These are phyloP conservation scores for Abrus precatorius DNA, from an alignment of 306 rosid species.

Conservation along the genomic window DNA sequence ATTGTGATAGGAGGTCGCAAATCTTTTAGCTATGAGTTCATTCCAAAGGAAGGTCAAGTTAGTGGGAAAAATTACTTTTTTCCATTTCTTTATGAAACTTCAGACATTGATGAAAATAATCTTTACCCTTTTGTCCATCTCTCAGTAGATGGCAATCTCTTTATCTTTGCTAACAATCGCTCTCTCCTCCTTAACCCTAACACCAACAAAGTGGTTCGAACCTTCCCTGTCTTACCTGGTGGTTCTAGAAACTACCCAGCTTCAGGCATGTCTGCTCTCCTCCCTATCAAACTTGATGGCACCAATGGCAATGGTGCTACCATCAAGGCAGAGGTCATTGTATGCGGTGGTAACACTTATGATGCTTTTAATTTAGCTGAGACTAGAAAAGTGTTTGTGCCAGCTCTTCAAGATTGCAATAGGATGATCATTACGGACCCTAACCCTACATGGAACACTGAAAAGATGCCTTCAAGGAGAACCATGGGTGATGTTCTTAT, in stretches of 20 bases:
- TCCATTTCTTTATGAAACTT: slow-evolving; percentile 73
- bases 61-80: slow-evolving; percentile 27
- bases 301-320: fast-evolving
- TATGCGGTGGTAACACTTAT: slow-evolving; percentile 79
- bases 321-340: slow-evolving; percentile 63
- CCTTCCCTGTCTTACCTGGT: slow-evolving; percentile 61
- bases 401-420: slow-evolving; percentile 69
- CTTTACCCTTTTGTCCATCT: slow-evolving; percentile 86
- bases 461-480: slow-evolving; percentile 77
- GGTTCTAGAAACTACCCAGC: slow-evolving; percentile 94
- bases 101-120: slow-evolving; percentile 88
- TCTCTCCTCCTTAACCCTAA: slow-evolving; percentile 69
- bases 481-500: slow-evolving; percentile 77
- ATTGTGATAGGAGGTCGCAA: slow-evolving; percentile 79
- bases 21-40: slow-evolving; percentile 69
- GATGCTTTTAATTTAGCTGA: slow-evolving; percentile 63
- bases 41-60: slow-evolving; percentile 61
- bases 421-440: slow-evolving; percentile 66
- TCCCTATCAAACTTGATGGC: slow-evolving; percentile 63
- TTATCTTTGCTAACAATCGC: slow-evolving; percentile 81
- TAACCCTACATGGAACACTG: slow-evolving; percentile 59
- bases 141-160: slow-evolving; percentile 75
- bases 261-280: slow-evolving; percentile 78
- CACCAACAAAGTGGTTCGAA: slow-evolving; percentile 55
- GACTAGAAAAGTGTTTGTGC: slow-evolving; percentile 34